These are phyloP conservation scores for Agrocybe pediades DNA, from an alignment of 768 basidiomycete genomes.

Conservation along the genomic window DNA sequence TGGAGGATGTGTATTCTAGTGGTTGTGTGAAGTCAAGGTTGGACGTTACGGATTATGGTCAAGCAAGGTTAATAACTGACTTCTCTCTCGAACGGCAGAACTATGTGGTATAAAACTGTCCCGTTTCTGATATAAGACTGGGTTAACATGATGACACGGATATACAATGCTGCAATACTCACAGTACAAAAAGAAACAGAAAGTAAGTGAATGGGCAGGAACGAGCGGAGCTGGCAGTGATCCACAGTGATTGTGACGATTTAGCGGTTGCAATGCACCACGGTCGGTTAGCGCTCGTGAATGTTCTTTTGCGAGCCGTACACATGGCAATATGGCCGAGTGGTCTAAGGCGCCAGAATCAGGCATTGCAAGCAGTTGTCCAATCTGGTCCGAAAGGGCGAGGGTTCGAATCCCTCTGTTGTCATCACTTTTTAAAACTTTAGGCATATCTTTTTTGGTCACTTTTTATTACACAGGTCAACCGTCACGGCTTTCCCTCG, in stretches of 20 bases:
- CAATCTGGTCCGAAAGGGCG: slow-evolving; percentile 31
- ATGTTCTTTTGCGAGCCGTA: neutral
- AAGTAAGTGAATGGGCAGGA: neutral
- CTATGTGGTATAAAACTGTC: neutral
- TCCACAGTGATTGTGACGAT: no score
- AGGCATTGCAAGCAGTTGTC: neutral
- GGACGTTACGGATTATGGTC: neutral
- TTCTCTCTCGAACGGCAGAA: neutral
- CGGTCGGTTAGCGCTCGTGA: no score
- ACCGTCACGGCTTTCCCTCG: no score
- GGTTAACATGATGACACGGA: neutral
- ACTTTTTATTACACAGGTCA: no score
- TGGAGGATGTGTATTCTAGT: neutral
- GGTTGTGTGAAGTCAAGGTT: neutral
- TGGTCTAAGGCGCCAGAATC: slow-evolving; percentile 15
- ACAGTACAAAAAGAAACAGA: neutral
- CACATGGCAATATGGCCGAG: slow-evolving; percentile 11
- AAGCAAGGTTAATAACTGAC: neutral
- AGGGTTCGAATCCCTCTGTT: slow-evolving; percentile 35
- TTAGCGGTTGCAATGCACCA: no score
- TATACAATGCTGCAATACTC: neutral
- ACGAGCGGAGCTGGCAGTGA: neutral
- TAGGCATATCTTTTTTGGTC: neutral
- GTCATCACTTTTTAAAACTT: slow-evolving; percentile 17
- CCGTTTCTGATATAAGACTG: neutral